Evolutionary conservation across 2,329 filamentous ascomycete genomes (phyloP).

Genomic region (Aspergillus nomiae): DNA sequence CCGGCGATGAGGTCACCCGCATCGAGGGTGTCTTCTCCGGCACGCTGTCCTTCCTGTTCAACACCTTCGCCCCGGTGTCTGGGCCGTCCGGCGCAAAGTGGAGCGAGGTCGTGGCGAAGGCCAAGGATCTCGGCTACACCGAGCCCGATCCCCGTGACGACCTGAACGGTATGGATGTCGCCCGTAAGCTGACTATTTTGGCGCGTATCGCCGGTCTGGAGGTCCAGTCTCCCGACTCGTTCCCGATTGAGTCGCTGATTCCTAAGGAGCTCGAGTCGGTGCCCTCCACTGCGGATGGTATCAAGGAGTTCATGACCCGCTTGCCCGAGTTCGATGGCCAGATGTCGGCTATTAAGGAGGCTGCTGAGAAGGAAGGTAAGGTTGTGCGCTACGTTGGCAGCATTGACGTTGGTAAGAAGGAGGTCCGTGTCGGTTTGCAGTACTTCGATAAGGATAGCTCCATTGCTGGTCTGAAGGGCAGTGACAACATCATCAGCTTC

Average conservation of each 20-base stretch:
- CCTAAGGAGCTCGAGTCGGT: slow-evolving; percentile 80
- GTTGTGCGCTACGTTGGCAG: slow-evolving; percentile 93
- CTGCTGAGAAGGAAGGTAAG: slow-evolving; percentile 84
- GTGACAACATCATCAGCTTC: slow-evolving; percentile 98
- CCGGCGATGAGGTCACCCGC: slow-evolving; percentile 85
- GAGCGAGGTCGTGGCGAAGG: slow-evolving; percentile 88
- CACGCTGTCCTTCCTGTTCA: slow-evolving; percentile 98
- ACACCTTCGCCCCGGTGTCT: slow-evolving; percentile 84
- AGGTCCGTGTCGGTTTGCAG: slow-evolving; percentile 90
- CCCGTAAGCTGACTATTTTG: slow-evolving; percentile 93
- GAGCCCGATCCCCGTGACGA: slow-evolving; percentile 87
- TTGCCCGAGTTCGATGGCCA: slow-evolving; percentile 81
- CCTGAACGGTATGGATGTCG: slow-evolving; percentile 84
- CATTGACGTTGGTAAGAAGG: slow-evolving; percentile 77
- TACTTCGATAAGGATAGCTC: slow-evolving; percentile 85
- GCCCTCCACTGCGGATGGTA: slow-evolving; percentile 55
- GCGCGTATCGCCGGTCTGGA: slow-evolving; percentile 81
- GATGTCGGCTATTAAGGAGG: slow-evolving; percentile 86
- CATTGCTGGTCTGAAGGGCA: slow-evolving; percentile 92
- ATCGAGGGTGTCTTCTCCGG: slow-evolving; percentile 98
- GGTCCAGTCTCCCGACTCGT: slow-evolving; percentile 80
- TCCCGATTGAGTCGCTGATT: slow-evolving; percentile 92
- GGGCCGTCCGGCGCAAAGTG: slow-evolving; percentile 70
- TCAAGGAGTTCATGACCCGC: slow-evolving; percentile 81
- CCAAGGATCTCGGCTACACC: slow-evolving; percentile 90